Evolutionary conservation across 805 yeast genomes (phyloP).

Genomic region (Cyberlindnera galapagoensis): DNA sequence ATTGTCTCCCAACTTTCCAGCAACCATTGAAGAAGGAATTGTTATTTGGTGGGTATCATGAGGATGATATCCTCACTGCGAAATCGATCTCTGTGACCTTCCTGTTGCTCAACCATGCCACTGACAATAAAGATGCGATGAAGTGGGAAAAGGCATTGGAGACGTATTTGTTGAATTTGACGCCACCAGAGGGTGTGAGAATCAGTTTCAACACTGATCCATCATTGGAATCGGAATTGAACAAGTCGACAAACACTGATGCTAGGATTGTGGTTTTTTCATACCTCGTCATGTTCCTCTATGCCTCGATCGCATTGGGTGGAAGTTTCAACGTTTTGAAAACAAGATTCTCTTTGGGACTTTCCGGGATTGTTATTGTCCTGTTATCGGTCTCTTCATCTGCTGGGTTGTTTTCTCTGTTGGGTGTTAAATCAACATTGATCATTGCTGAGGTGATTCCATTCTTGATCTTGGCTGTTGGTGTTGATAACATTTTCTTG

Average conservation of each 20-base stretch:
- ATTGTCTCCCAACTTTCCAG: conserved; percentile 83
- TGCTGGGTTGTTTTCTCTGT: conserved; percentile 68
- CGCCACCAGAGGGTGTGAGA: conserved; percentile 48
- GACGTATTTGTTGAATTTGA: conserved; percentile 39
- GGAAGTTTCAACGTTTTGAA: conserved; percentile 36
- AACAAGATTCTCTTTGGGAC: conserved; percentile 71
- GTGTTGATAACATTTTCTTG: conserved; percentile 91
- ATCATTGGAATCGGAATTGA: conserved; percentile 79
- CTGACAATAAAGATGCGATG: conserved; percentile 29
- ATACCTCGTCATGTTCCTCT: conserved; percentile 79
- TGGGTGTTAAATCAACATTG: conserved; percentile 82
- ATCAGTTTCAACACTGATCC: conserved; percentile 76
- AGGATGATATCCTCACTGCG: conserved; percentile 47
- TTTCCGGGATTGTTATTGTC: conserved; percentile 80
- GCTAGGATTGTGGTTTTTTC: conserved; percentile 62
- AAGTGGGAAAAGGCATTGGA: conserved; percentile 74
- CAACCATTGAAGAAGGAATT: conserved; percentile 77
- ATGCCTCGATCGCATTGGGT: conserved; percentile 77
- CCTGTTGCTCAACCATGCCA: conserved; percentile 46
- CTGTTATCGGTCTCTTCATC: conserved; percentile 74
- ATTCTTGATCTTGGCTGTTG: conserved; percentile 85
- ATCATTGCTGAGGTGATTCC: conserved; percentile 97
- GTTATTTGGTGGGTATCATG: conserved; percentile 56
- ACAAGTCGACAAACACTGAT: conserved; percentile 77
- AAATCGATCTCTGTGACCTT: conserved; percentile 74